phyloP scores from a whole-genome alignment of 805 yeast species.

The Yarrowia sp. region DNA sequence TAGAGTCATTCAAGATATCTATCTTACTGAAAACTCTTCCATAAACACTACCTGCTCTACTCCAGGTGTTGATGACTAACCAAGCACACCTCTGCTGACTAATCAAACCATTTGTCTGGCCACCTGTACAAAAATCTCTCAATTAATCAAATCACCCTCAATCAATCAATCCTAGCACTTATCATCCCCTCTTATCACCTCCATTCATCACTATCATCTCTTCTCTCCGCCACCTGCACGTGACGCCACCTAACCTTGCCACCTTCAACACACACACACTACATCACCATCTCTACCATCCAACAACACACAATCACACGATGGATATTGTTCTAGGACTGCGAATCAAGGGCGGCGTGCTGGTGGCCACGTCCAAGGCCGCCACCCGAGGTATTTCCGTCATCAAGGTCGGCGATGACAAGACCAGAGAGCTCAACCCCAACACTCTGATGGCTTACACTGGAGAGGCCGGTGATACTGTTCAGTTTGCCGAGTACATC shows the following conservation, averaged over 20 bases:
- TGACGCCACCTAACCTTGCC: constrained; percentile 35
- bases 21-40: too few species aligned
- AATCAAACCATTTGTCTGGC: too few species aligned
- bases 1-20: too few species aligned
- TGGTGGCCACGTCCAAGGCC: constrained; percentile 94
- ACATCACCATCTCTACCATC: constrained; percentile 20
- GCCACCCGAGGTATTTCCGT: constrained; percentile 89
- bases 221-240: constrained; percentile 15
- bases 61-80: too few species aligned
- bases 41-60: too few species aligned
- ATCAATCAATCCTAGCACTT: neutral
- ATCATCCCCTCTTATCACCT: neutral
- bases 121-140: too few species aligned
- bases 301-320: constrained; percentile 37
- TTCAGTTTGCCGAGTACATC: constrained; percentile 91
- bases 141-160: neutral
- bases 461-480: constrained; percentile 97
- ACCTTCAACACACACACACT: neutral
- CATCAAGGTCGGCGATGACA: constrained; percentile 78
- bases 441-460: constrained; percentile 86
- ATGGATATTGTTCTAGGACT: constrained; percentile 95
- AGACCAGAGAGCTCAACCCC: constrained; percentile 74
- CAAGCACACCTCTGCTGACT: too few species aligned
- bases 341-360: constrained; percentile 77
- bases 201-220: neutral